Evolutionary conservation across 345 rosid genomes (phyloP).

Genomic region (Tarenaya hassleriana): DNA sequence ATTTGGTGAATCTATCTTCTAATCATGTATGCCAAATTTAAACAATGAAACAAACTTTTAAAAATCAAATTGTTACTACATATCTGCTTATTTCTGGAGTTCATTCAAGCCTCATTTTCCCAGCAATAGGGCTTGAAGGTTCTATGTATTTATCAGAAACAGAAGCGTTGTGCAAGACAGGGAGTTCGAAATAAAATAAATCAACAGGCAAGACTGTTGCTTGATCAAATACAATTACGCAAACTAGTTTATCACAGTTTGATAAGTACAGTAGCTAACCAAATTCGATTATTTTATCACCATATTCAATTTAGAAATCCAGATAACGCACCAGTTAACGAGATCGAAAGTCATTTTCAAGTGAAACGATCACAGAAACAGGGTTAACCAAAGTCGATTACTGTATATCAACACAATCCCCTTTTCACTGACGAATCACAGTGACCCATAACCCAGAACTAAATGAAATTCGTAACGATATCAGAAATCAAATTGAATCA

Average conservation of each 20-base stretch:
- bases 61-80: not conserved
- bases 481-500: not conserved
- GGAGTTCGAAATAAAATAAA: too few relatives aligned
- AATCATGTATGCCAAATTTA: slow-evolving; percentile 1
- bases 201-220: too few relatives aligned
- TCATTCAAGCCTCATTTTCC: too few relatives aligned
- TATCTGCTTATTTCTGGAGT: too few relatives aligned
- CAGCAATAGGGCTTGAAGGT: too few relatives aligned
- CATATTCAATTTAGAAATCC: not conserved
- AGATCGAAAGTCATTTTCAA: slow-evolving; percentile 1
- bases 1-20: not conserved
- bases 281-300: not conserved
- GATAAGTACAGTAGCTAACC: slow-evolving; percentile 10
- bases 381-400: not conserved
- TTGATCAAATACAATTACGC: too few relatives aligned
- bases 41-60: not conserved
- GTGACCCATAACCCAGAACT: too few relatives aligned
- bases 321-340: slow-evolving; percentile 14
- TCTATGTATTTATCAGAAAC: too few relatives aligned
- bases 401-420: too few relatives aligned
- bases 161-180: too few relatives aligned
- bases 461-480: too few relatives aligned
- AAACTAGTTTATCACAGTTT: not conserved
- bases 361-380: slow-evolving; percentile 4
- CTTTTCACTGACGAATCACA: too few relatives aligned